Evolutionary conservation across 2,329 filamentous ascomycete genomes (phyloP), one percentile per base, ranked within the genome.

Genomic region (Zasmidium angulare): DNA sequence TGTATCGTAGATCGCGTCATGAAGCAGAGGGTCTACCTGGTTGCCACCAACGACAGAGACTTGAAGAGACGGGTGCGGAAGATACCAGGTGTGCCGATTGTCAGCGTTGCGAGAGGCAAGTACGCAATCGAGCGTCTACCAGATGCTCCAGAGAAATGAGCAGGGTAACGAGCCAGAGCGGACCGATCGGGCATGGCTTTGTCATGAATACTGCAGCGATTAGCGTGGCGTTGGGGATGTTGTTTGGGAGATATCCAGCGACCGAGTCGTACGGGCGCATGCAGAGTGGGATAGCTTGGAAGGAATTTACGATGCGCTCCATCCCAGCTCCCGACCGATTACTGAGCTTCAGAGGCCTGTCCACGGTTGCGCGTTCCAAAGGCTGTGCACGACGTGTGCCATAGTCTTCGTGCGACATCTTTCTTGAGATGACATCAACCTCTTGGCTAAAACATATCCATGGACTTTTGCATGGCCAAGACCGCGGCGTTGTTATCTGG

Each of bases 51-150:
- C 71, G 88, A 90, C 82, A 84, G 89, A 66, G 90, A 92, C 67
- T 77, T 96, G 60, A 95, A 96, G 79, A 82, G 91, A 71, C 81
- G 93, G 58, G 83, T 96, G 69, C 83, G 93, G 63, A 97, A 96
- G 79, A 86, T 95, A 54, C 87, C 88, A 1, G 88, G 88, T 75
- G 86, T 89, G 58, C 88, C 88, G 23, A 86, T 90, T 68, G 83
- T 96, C 81, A 91, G 87, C 70, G 91, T 95, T 24, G 90, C 89
- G 4, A 85, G 90, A 70, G 91, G 90, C 49, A 97, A 97, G 77
- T 98, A 97, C 76, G 88, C 93, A 50, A 95, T 99, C 71, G 95
- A 98, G 81, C 86, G 93, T 26, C 77, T 97, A 63, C 93, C 93
- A 3, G 90, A 92, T 75, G 91, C 90, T 40, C 90, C 90, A 31